These are phyloP conservation scores for Termitomyces sp. DNA, from an alignment of 768 basidiomycete species.

Conservation along the genomic window DNA sequence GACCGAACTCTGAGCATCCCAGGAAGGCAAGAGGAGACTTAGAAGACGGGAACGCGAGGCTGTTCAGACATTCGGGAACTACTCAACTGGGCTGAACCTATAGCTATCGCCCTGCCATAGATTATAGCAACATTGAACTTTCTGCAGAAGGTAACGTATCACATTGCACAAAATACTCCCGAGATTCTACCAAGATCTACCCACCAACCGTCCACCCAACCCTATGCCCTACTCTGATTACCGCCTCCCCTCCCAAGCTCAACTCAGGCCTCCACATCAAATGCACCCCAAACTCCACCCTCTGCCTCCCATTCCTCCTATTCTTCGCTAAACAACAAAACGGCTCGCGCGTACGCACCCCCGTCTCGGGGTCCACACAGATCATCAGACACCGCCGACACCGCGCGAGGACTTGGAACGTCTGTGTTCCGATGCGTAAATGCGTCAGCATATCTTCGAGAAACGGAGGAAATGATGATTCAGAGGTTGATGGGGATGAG, in stretches of 20 bases:
- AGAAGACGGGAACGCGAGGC: neutral
- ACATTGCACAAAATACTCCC: too few relatives aligned
- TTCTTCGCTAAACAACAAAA: conserved; percentile 15
- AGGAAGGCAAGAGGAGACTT: neutral
- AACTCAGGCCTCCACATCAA: conserved; percentile 13
- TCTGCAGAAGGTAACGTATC: neutral
- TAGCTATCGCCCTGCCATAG: too few relatives aligned
- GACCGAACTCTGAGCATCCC: too few relatives aligned
- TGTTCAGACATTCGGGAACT: neutral
- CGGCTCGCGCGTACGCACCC: conserved; percentile 12
- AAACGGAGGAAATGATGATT: conserved; percentile 5
- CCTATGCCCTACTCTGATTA: conserved; percentile 13
- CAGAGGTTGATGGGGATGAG: neutral
- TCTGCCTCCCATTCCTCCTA: conserved; percentile 12
- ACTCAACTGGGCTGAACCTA: neutral
- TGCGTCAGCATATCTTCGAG: conserved; percentile 12
- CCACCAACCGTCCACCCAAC: conserved; percentile 8
- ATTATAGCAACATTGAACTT: neutral
- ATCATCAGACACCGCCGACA: conserved; percentile 16
- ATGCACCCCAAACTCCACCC: conserved; percentile 17
- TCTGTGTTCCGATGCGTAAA: conserved; percentile 12
- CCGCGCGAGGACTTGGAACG: conserved; percentile 12
- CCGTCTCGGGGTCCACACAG: conserved; percentile 13
- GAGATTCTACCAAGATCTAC: too few relatives aligned
- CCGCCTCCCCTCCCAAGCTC: neutral